Base-by-base conservation (phyloP, 2,329 filamentous ascomycete genomes). In the Fusarium sp. region DNA sequence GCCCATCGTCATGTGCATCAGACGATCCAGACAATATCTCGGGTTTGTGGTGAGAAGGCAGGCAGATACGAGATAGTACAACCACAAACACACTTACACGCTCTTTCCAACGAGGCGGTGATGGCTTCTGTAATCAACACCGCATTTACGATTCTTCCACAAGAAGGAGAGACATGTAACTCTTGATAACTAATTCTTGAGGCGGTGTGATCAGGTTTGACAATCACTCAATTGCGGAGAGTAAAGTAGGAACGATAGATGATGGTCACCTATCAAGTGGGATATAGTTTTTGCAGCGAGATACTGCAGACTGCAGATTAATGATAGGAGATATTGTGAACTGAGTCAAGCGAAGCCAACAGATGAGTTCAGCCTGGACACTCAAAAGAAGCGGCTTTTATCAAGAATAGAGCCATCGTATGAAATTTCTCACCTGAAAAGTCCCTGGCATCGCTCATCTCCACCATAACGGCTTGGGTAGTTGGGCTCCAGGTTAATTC, bases 21-120 rank as follows among this genome's bases (percentile, higher is more conserved):
- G 50, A 58, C 13, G 50, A 69, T 66, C 45, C 28, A 71, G 41
- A 61, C 61, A 31, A 63, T 49, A 41, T 67, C 19, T 45, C 26
- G 23, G 58, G 21, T 21, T 71, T 58, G 19, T 73, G 49, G 13
- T 71, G 56, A 61, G 45, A 58, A 28, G 52, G 55, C n/a, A 56
- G 65, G 19, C 52, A 61, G 41, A 70, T 62, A 28, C 56, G 63
- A 62, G 57, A 63, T 18, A 57, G 63, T 45, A 44, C 56, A 12
- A 65, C 66, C 23, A 56, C 50, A 62, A 34, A 14, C 59, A 50
- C 31, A 42, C 44, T n/a, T 65, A 60, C 61, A 42, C 52, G 18
- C 63, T 28, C 16, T 67, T 9, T 60, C 57, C 23, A 44, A 49
- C 19, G 7, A 58, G 59, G 60, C 23, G 53, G 57, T 25, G 46